phyloP scores from a whole-genome alignment of 768 basidiomycete genomes.

The Lyophyllum shimeji region DNA sequence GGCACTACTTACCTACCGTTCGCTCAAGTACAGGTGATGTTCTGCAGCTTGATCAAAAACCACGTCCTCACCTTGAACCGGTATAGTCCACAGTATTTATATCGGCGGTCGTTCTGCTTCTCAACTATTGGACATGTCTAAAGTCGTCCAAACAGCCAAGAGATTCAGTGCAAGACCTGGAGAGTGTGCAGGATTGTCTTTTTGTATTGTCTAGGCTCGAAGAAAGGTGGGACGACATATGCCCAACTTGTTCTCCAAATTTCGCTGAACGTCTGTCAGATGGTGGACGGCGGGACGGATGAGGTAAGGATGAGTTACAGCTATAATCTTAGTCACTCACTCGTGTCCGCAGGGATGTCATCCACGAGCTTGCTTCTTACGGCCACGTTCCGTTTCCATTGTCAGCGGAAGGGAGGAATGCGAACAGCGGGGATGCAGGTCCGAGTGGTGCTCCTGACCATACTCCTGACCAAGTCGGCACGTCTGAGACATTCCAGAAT shows the following conservation, averaged over 20 bases:
- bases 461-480: not conserved
- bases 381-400: conserved; percentile 19
- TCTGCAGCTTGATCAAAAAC: not conserved
- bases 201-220: conserved; percentile 45
- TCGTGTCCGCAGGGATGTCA: conserved; percentile 29
- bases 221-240: conserved; percentile 28
- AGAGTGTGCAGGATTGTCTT: conserved; percentile 60
- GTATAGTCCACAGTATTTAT: conserved; percentile 35
- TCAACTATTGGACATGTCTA: conserved; percentile 67
- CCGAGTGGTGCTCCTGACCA: not conserved
- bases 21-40: conserved; percentile 38
- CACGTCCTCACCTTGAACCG: conserved; percentile 4
- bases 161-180: conserved; percentile 50
- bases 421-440: too few species aligned
- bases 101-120: conserved; percentile 53
- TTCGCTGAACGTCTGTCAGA: conserved; percentile 20
- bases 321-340: not conserved
- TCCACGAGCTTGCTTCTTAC: conserved; percentile 34
- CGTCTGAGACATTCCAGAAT: not conserved
- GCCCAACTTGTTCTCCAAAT: not conserved
- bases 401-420: not conserved
- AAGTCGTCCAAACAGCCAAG: conserved; percentile 37
- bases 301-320: conserved; percentile 27
- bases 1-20: conserved; percentile 28
- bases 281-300: conserved; percentile 42